Evolutionary conservation across 2,329 filamentous ascomycete genomes (phyloP).

Genomic region (Hysterium pulicare): DNA sequence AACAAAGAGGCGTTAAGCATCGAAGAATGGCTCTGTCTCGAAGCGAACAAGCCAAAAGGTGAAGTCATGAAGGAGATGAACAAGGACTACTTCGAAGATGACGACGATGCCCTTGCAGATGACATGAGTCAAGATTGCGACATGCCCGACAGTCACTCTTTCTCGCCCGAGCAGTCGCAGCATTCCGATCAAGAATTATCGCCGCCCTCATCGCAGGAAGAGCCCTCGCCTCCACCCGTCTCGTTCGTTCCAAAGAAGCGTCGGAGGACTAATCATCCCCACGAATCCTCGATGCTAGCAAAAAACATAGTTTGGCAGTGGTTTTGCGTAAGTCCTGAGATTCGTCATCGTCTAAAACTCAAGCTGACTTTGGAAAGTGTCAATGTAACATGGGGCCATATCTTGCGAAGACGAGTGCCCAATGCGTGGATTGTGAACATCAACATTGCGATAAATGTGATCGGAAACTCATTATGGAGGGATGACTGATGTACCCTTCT

Average conservation of each 20-base stretch:
- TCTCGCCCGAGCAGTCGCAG: background rate
- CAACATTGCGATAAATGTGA: slow-evolving; percentile 6
- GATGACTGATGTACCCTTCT: no score
- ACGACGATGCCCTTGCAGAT: slow-evolving; percentile 3
- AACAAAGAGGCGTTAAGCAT: slow-evolving; percentile 54
- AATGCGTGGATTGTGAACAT: slow-evolving; percentile 9
- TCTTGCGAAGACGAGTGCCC: slow-evolving; percentile 3
- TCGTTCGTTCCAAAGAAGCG: background rate
- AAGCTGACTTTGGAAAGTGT: slow-evolving; percentile 3
- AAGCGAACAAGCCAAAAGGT: slow-evolving; percentile 35
- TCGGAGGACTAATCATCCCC: background rate
- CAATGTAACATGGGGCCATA: slow-evolving; percentile 8
- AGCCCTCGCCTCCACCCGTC: background rate
- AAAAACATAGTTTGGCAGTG: background rate
- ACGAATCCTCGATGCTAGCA: background rate
- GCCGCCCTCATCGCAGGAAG: background rate
- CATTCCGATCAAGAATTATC: background rate
- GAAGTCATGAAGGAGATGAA: slow-evolving; percentile 19
- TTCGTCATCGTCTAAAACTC: background rate
- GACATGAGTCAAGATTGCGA: background rate
- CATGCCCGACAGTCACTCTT: background rate
- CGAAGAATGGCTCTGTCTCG: slow-evolving; percentile 53
- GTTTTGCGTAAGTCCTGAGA: slow-evolving; percentile 8
- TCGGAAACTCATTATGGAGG: background rate
- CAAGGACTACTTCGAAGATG: slow-evolving; percentile 13